Evolutionary conservation across 805 yeast species (phyloP), one percentile per base, ranked within the genome.

Genomic region (Schwanniomyces pseudopolymorphus): DNA sequence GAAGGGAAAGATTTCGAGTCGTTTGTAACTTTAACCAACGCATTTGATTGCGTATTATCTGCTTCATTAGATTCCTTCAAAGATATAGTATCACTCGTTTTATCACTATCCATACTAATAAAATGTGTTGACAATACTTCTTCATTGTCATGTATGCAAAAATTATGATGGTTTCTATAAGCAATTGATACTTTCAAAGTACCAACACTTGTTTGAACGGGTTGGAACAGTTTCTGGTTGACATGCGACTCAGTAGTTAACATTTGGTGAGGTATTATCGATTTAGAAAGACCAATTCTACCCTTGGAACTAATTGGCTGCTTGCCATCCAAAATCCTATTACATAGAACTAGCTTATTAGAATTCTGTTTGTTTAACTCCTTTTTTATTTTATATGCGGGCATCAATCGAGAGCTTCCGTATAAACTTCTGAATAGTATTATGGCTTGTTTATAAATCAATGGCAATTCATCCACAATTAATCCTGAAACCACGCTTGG

Each of bases 231-330:
- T 56, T 81, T 81, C 42, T 84, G 86, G 21, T 74, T 75, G 48
- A 86, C 67, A 57, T 85, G 88, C 14, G 81, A 67, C 25, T 66
- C 68, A 1, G 66, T 51, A 16, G 59, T 48, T 16, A 64, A 57
- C 64, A 64, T 58, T 44, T 66, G 71, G 45, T 61, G 70, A 49
- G 64, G 80, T 46, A 82, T 76, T 2, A 85, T 76, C 3, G 84
- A 70, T 60, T 86, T 85, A 50, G 92, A 84, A 44, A 92, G 73
- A 0, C 97, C 97, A 20, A 90, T 79, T 50, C 97, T 71, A 2
- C 96, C 96, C 60, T 83, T 84, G 1, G 95, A 85, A 9, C 83
- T 74, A 24, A 91, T 87, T 0, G 94, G 85, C 53, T 81, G 80
- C 13, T 84, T 78, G 0, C 96, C 97, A 61, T 90, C 91, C 26